A percentile compares a stretch with the other conserved stretches of the same genome.
Evolutionary conservation across 2,329 filamentous ascomycete genomes (phyloP).

Genomic region (Verticillium longisporum): DNA sequence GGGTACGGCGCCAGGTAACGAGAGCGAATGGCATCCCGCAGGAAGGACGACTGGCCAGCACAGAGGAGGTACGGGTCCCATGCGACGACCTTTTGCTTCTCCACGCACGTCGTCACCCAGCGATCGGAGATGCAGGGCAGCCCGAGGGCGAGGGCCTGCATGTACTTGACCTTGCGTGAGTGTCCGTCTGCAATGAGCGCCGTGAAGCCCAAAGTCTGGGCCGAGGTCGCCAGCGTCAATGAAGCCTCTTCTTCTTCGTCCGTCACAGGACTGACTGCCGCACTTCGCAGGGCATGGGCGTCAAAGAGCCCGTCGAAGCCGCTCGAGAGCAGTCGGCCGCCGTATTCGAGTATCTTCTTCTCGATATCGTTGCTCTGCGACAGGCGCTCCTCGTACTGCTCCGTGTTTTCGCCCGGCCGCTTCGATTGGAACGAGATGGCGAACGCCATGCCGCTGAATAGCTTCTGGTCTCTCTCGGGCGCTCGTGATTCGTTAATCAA

Average conservation of each 20-base stretch:
- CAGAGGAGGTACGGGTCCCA: slow-evolving; percentile 82
- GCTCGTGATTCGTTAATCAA: neutral
- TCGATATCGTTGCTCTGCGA: slow-evolving; percentile 42
- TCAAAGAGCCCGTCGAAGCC: slow-evolving; percentile 82
- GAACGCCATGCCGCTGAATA: slow-evolving; percentile 77
- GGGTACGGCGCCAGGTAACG: slow-evolving; percentile 59
- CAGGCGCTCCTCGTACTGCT: slow-evolving; percentile 34
- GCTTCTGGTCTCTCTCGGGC: neutral
- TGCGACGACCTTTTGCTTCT: slow-evolving; percentile 53
- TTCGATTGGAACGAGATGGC: slow-evolving; percentile 65
- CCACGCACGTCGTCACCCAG: slow-evolving; percentile 72
- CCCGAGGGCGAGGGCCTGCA: slow-evolving; percentile 87
- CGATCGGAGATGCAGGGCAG: slow-evolving; percentile 77
- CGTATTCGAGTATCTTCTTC: slow-evolving; percentile 59
- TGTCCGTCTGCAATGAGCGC: slow-evolving; percentile 82
- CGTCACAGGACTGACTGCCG: slow-evolving; percentile 19
- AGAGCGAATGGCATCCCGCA: slow-evolving; percentile 72
- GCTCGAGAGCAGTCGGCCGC: slow-evolving; percentile 62
- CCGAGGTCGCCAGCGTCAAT: slow-evolving; percentile 47
- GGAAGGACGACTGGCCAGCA: slow-evolving; percentile 70
- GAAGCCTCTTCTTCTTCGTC: slow-evolving; percentile 19
- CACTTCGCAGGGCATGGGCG: slow-evolving; percentile 25
- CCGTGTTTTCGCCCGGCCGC: slow-evolving; percentile 42
- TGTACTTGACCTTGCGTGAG: slow-evolving; percentile 82
- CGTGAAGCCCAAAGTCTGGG: slow-evolving; percentile 61